These are phyloP conservation scores for Hypoxylon rubiginosum DNA, from an alignment of 2,329 filamentous ascomycete genomes.

Conservation along the genomic window DNA sequence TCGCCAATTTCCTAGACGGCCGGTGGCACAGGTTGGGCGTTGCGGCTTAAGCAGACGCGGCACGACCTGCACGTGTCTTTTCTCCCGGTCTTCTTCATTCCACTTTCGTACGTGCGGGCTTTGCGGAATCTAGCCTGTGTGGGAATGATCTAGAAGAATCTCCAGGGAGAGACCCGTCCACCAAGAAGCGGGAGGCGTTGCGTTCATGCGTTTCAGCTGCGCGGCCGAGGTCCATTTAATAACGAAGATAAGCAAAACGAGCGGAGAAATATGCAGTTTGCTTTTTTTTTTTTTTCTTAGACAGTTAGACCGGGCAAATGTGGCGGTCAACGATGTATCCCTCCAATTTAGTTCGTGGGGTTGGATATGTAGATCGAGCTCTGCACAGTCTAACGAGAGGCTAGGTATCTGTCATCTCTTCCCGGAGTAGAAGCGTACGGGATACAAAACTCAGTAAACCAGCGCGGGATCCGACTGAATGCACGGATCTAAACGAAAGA, in stretches of 20 bases:
- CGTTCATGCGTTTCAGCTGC: conserved; percentile 33
- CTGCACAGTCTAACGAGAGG: not conserved
- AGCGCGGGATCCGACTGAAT: too few relatives aligned
- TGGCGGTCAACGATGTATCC: conserved; percentile 3
- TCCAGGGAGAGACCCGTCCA: conserved; percentile 13
- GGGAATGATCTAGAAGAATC: conserved; percentile 29
- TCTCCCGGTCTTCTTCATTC: conserved; percentile 2
- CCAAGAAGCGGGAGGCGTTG: conserved; percentile 31
- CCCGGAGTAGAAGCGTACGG: not conserved
- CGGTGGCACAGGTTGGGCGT: not conserved
- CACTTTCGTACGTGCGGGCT: not conserved
- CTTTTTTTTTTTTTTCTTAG: conserved; percentile 10
- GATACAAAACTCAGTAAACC: too few relatives aligned
- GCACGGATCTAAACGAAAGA: not conserved
- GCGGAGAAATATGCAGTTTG: conserved; percentile 15
- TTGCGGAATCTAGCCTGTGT: conserved; percentile 13
- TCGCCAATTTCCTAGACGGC: not conserved
- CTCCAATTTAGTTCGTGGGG: conserved; percentile 2
- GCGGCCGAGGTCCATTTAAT: conserved; percentile 14
- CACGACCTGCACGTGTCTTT: conserved; percentile 17
- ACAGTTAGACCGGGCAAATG: not conserved
- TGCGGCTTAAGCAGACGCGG: conserved; percentile 27
- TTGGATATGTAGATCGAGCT: not conserved
- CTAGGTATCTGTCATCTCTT: not conserved
- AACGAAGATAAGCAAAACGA: conserved; percentile 4